Evolutionary conservation across 495 filamentous ascomycete species (phyloP), one percentile per base, ranked within the genome.

Genomic region (Aspergillus kassunensis): DNA sequence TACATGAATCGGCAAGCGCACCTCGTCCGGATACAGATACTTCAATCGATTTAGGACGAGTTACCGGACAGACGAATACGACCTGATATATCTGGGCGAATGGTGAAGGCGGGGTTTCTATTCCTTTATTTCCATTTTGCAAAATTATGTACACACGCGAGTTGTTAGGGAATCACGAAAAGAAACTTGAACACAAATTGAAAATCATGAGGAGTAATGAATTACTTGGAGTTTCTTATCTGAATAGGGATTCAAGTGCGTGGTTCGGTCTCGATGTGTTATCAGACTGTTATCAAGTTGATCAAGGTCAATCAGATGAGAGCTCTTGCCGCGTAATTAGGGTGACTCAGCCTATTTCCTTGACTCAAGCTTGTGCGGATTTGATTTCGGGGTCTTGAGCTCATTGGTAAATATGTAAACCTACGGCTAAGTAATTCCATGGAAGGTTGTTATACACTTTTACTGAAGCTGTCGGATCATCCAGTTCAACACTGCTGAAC

Each of bases 181-280:
- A 51, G 49, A 53, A 35, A n/a, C n/a, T n/a, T n/a, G n/a, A n/a
- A 51, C 49, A 52, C 35, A 52, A 56, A 56, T 56, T 49, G 54
- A 56, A 57, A 62, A 58, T 47, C 42, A 56, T 62, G 59, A 62
- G 56, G 59, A 55, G 54, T 56, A 55, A 62, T 54, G 59, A 62
- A 45, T 53, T 30, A 27, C 24, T 46, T 58, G 47, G 48, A 57
- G 7, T 40, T 15, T 49, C 25, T 36, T 35, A n/a, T n/a, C n/a
- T n/a, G n/a, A n/a, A n/a, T n/a, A n/a, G n/a, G n/a, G n/a, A n/a
- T n/a, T n/a, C n/a, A n/a, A n/a, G n/a, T n/a, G n/a, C n/a, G n/a
- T n/a, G n/a, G 30, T 25, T 11, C 20, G 4, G 27, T 11, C 11
- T 5, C 27, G 11, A 11, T 29, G 11, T 29, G 35, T 9, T 39